phyloP scores from a whole-genome alignment of 2,329 filamentous ascomycete species.

The Fusarium sp. region DNA sequence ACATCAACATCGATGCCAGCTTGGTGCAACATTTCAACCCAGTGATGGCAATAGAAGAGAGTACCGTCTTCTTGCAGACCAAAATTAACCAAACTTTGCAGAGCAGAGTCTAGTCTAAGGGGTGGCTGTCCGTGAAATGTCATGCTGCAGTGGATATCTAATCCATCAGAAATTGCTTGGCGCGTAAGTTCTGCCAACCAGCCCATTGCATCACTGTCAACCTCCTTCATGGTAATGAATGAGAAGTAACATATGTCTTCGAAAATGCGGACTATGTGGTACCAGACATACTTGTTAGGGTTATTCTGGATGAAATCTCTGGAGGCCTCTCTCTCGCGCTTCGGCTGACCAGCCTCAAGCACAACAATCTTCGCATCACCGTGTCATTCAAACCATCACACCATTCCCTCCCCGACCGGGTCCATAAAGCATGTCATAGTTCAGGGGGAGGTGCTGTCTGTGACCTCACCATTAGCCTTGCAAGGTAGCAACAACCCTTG shows the following conservation, averaged over 20 bases:
- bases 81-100: neutral
- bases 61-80: neutral
- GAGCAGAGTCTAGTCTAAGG: neutral
- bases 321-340: too few species aligned
- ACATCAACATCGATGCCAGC: neutral
- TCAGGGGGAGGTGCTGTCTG: neutral
- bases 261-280: too few species aligned
- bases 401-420: too few species aligned
- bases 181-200: neutral
- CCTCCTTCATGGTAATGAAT: neutral
- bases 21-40: neutral
- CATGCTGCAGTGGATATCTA: neutral
- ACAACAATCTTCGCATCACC: too few species aligned
- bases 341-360: too few species aligned
- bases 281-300: too few species aligned
- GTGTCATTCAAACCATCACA: too few species aligned
- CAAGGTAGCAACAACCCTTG: neutral
- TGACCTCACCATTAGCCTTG: neutral
- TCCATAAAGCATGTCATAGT: neutral
- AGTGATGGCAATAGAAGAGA: neutral
- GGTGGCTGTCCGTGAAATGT: accelerated
- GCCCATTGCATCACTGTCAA: neutral
- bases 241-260: accelerated
- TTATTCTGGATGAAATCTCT: too few species aligned
- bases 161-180: neutral